Evolutionary conservation across 192 early-diverging fungal genomes (phyloP), one percentile per base, ranked within the genome.

Genomic region (Chytriomyces confervae): DNA sequence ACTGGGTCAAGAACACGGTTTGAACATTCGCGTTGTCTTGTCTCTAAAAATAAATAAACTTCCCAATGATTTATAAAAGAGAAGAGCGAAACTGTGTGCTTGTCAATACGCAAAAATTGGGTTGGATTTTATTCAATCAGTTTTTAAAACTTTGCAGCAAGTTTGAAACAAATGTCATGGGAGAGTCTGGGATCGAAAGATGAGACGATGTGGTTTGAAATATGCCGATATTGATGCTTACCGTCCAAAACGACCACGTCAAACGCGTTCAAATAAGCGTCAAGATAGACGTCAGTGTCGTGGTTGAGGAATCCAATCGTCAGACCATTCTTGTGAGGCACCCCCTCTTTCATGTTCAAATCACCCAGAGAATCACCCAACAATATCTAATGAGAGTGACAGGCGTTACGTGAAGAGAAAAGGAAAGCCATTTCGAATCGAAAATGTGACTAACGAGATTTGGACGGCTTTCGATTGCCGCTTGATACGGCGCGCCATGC

Each of bases 291-390:
- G 13, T 93, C 85, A 62, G 82, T 72, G 69, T 90, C 87, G 82
- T 90, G 85, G 77, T 86, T 94, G n/a, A 93, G 78, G 62, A 93
- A 92, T 8, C 91, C 92, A 66, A 93, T 88, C 27, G 86, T 89
- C 18, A 93, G 75, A 45, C 86, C 82, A n/a, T 79, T 75, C 23
- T 91, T 85, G 65, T 89, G 87, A 9, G 71, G 24, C 7, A 93
- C 51, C 5, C 91, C 92, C 16, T 86, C 83, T 20, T 82, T 84
- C 93, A 94, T 94, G 23, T 86, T 77, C 44, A 92, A 72, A 79
- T 94, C 93, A 4, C 92, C 92, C 18, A 91, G 36, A 11, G 90
- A 91, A 78, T 93, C 93, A 27, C 92, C 92, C 76, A 93, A 76
- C 64, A 93, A 47, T 24, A 93, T 91, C 80, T 80, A 36, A 24